Evolutionary conservation across 352 stramenopile species (phyloP).

Genomic region (Phytophthora quininea): DNA sequence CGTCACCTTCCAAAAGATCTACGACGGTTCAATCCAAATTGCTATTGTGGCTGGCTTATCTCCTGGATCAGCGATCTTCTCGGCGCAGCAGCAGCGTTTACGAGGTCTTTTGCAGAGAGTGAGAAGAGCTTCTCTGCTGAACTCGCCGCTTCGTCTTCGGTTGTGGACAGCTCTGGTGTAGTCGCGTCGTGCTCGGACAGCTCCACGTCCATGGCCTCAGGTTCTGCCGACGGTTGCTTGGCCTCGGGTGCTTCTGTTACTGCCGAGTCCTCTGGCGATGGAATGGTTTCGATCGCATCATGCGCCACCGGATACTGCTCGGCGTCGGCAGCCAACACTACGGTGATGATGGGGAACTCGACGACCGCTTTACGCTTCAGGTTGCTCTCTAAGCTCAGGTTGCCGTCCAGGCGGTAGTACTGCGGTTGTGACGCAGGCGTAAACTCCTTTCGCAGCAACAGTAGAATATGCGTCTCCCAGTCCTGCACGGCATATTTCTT

Average conservation of each 20-base stretch:
- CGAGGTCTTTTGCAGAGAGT: conserved; percentile 25
- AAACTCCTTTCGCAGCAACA: conserved; percentile 85
- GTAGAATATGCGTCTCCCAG: conserved; percentile 61
- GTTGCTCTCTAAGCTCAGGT: conserved; percentile 68
- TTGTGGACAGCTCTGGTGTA: conserved; percentile 2
- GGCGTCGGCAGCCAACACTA: conserved; percentile 51
- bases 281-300: conserved; percentile 72
- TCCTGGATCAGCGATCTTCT: conserved; percentile 38
- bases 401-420: conserved; percentile 76
- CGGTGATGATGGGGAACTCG: conserved; percentile 78
- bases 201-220: conserved; percentile 23
- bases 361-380: conserved; percentile 80
- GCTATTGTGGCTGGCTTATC: conserved; percentile 27
- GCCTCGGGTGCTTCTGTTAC: conserved; percentile 4
- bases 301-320: conserved; percentile 65
- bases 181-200: not conserved
- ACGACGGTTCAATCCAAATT: conserved; percentile 19
- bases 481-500: conserved; percentile 63
- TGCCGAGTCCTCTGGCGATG: conserved; percentile 6
- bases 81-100: conserved; percentile 9
- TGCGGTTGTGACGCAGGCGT: conserved; percentile 63
- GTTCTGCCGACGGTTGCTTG: conserved; percentile 4
- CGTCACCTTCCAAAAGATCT: not conserved
- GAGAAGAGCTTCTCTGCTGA: conserved; percentile 23
- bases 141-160: conserved; percentile 3